Evolutionary conservation across 2,329 filamentous ascomycete genomes (phyloP).

Genomic region (Microcera coccophila): DNA sequence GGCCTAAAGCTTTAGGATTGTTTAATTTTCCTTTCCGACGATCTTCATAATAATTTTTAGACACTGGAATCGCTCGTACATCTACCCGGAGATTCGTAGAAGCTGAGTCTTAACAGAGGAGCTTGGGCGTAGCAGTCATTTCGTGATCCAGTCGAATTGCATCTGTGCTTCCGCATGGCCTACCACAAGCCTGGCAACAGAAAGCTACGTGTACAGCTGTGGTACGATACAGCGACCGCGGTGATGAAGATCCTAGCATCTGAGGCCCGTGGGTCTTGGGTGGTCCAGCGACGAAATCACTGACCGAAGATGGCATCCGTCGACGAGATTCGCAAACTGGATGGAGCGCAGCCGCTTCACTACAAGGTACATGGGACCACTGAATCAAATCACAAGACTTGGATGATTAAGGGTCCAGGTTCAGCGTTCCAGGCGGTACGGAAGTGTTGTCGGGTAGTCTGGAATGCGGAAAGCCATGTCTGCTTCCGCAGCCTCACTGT

Average conservation of each 20-base stretch:
- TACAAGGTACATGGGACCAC: background rate
- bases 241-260: constrained; percentile 11
- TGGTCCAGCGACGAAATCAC: background rate
- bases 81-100: constrained; percentile 13
- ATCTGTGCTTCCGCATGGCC: constrained; percentile 17
- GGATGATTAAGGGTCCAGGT: background rate
- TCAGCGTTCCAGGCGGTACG: constrained; percentile 13
- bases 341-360: background rate
- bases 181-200: constrained; percentile 14
- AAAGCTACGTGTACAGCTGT: constrained; percentile 19
- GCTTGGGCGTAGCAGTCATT: constrained; percentile 25
- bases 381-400: too few relatives aligned
- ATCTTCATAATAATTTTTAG: constrained; percentile 4
- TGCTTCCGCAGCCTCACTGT: constrained; percentile 21
- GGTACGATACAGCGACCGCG: constrained; percentile 15
- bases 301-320: constrained; percentile 1
- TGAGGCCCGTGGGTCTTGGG: constrained; percentile 7
- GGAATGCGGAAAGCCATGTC: constrained; percentile 23
- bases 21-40: background rate
- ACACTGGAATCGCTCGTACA: constrained; percentile 13
- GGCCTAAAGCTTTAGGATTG: too few relatives aligned
- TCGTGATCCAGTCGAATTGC: constrained; percentile 14
- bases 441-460: constrained; percentile 8
- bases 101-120: constrained; percentile 9
- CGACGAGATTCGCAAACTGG: background rate